Base-by-base conservation (phyloP, 2,329 filamentous ascomycete species). In the Penicillium sumatraense region DNA sequence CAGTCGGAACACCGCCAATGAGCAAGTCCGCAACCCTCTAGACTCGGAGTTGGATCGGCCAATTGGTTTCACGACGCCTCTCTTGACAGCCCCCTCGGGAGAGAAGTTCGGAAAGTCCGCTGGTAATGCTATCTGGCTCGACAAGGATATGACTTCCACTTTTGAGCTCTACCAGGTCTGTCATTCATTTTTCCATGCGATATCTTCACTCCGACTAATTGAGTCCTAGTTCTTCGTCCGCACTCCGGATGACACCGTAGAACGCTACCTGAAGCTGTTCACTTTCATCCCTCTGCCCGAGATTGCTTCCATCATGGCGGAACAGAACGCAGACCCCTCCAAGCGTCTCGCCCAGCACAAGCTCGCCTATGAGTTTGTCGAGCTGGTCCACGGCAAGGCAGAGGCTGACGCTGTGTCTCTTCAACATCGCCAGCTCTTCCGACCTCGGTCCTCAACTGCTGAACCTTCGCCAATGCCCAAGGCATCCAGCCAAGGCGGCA, bases 41-140 rank as follows among this genome's bases (percentile, higher is more conserved):
- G 70, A 71, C 11, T 63, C 70, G 6, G 73, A 78, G 14, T 13
- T 76, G 16, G 69, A 73, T 26, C 69, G 73, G 14, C 91, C 93
- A 0, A 84, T 93, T 58, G 95, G 95, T 7, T 89, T 99, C 63
- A 98, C 95, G 0, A 91, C 93, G 1, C 95, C 95, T 0, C 83
- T 99, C 1, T 80, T 99, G 33, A 96, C 92, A 0, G 93, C 93
- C 49, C 81, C 90, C 1, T 85, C 89, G 0, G 95, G 95, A 16
- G 86, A 86, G 69, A 99, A 99, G 74, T 93, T 98, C 65, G 95
- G 95, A 49, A 99, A 99, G 78, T 96, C 88, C 59, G 89, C 91
- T 2, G 93, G 93, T 23, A 98, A 98, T 72, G 93, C 93, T 2
- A 77, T 99, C 31, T 99, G 95, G 95, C 83, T 99, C 3, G 91